Evolutionary conservation across 108 stramenopile species (phyloP), one percentile per base, ranked within the genome.

Genomic region (Cyclotella baltica): DNA sequence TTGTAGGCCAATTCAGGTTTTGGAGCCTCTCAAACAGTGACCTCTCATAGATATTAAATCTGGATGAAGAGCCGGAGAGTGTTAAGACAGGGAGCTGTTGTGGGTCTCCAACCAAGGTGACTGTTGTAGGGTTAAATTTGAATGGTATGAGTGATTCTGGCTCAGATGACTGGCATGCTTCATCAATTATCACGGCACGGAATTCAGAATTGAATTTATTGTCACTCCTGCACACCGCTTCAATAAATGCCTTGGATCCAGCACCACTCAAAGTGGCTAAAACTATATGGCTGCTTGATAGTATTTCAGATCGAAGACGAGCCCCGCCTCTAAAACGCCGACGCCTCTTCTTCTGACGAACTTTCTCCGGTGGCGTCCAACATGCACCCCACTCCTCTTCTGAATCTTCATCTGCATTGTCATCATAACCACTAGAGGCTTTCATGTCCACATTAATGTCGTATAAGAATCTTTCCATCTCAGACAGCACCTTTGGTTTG

Each of bases 151-250:
- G 87, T 1, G 87, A 85, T 30, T 93, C 87, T 18, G 92, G 76
- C 75, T 97, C 96, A 5, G 93, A 89, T 30, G 87, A 88, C 61
- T 95, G 94, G 22, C 91, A 93, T 2, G 96, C 96, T 70, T 97
- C 95, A 74, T 97, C 96, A 23, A 97, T 86, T n/a, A 97, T 92
- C 15, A 93, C 86, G 3, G 92, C 91, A 33, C 83, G 85, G 62
- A 96, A 96, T 33, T 86, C 85, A n/a, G 78, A 91, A 29, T 75
- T 76, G 37, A 69, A 70, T 16, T 75, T 63, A 19, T 78, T 83
- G 28, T 58, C 59, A 53, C 83, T 73, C 70, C 83, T 47, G 20
- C 71, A 75, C 19, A 83, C 85, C 67, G 77, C 77, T 43, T 86
- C 85, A 53, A 86, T 83, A 47, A 88, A 86, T 2, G 78, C 76